Evolutionary conservation across 176 grass and related monocot species (phyloP).

Genomic region (Melocanna baccifera): DNA sequence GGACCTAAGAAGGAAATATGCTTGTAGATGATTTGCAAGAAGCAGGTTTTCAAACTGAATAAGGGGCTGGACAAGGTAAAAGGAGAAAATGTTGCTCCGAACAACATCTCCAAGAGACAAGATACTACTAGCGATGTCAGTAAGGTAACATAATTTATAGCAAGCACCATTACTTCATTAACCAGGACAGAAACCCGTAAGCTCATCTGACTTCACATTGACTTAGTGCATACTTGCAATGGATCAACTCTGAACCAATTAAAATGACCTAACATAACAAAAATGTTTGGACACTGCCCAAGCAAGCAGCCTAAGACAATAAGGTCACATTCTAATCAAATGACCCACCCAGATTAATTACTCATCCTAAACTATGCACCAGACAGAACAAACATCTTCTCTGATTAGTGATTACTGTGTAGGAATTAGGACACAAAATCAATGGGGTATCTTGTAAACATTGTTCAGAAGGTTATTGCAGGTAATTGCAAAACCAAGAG

Average conservation of each 20-base stretch:
- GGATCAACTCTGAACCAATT: neutral
- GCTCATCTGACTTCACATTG: neutral
- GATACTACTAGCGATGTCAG: neutral
- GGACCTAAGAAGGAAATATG: neutral
- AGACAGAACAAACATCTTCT: slow-evolving; percentile 11
- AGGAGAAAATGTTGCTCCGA: neutral
- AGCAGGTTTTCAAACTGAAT: neutral
- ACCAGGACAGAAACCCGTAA: neutral
- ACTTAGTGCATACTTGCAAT: neutral
- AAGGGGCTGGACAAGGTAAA: neutral
- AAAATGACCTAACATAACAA: neutral
- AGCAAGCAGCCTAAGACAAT: neutral
- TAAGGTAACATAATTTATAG: neutral
- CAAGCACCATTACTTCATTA: neutral
- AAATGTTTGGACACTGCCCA: neutral
- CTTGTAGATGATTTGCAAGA: neutral
- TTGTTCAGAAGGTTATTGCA: slow-evolving; percentile 18
- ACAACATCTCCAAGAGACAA: slow-evolving; percentile 17
- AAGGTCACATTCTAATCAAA: neutral
- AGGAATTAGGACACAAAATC: neutral
- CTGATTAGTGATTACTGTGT: neutral
- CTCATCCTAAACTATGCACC: neutral
- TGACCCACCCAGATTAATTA: neutral
- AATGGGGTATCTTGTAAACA: neutral
- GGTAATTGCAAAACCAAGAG: neutral